Percentiles rank a stretch among this genome's conserved stretches.
Evolutionary conservation across 2,329 filamentous ascomycete species (phyloP).

Genomic region (Geosmithia putterillii): DNA sequence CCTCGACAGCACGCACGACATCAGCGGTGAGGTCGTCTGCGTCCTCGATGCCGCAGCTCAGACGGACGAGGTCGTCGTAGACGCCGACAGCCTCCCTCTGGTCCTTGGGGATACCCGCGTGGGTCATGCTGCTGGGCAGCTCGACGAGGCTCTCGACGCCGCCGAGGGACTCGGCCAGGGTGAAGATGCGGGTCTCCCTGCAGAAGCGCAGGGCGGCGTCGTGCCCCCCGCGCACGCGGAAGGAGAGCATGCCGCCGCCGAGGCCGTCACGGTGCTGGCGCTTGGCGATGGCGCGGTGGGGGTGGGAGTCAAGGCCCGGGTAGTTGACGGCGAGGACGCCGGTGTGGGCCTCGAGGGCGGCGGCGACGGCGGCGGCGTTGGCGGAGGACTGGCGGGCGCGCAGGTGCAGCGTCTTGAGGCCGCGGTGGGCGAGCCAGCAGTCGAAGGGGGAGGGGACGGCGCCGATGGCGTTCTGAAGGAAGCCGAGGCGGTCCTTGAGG

Average conservation of each 20-base stretch:
- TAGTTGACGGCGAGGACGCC: conserved; percentile 90
- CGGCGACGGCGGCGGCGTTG: conserved; percentile 71
- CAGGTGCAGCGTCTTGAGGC: conserved; percentile 91
- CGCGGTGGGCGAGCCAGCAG: conserved; percentile 94
- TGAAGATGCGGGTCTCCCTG: conserved; percentile 79
- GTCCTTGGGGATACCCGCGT: conserved; percentile 84
- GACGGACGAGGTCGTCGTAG: conserved; percentile 83
- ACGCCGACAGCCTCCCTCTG: conserved; percentile 88
- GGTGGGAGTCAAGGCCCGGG: conserved; percentile 79
- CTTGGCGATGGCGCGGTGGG: conserved; percentile 70
- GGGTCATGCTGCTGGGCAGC: conserved; percentile 91
- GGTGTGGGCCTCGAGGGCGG: conserved; percentile 64
- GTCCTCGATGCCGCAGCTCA: conserved; percentile 94
- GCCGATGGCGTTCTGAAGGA: conserved; percentile 95
- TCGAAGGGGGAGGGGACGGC: conserved; percentile 92
- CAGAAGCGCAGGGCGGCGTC: conserved; percentile 86
- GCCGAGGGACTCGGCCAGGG: conserved; percentile 81
- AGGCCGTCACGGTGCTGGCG: conserved; percentile 91
- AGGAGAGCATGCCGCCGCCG: conserved; percentile 95
- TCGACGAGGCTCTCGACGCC: conserved; percentile 89
- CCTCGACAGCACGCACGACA: conserved; percentile 70
- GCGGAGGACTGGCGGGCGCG: conserved; percentile 72
- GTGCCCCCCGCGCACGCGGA: conserved; percentile 82
- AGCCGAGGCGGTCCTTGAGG: conserved; percentile 65
- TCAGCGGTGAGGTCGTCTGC: conserved; percentile 72